Evolutionary conservation across 345 rosid genomes (phyloP).

Genomic region (Isatis tinctoria): DNA sequence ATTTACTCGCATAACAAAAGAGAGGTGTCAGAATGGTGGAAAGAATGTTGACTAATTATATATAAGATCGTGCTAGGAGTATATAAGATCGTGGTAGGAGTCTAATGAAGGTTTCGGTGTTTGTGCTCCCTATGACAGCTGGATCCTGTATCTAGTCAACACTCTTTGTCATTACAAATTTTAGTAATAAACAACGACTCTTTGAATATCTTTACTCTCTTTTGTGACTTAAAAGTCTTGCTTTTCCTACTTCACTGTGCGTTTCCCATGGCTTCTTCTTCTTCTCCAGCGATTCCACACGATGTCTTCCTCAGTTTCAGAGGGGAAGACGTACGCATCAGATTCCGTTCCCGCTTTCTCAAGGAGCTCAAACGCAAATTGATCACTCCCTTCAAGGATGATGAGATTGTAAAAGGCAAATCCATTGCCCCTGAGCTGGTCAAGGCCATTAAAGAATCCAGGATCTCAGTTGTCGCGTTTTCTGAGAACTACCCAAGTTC

Average conservation of each 20-base stretch:
- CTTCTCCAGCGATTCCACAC: background rate
- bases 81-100: too few relatives aligned
- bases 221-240: too few relatives aligned
- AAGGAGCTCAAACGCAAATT: background rate
- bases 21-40: too few relatives aligned
- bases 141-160: background rate
- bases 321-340: background rate
- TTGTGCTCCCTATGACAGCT: too few relatives aligned
- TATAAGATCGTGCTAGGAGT: too few relatives aligned
- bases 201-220: too few relatives aligned
- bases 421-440: background rate
- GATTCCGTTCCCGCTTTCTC: background rate
- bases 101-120: background rate
- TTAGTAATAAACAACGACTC: background rate
- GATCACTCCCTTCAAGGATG: background rate
- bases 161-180: background rate
- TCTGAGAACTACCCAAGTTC: background rate
- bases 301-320: slow-evolving; percentile 2
- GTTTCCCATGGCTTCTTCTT: background rate
- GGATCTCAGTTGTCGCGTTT: background rate
- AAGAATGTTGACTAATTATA: too few relatives aligned
- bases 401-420: background rate
- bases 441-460: background rate
- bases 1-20: too few relatives aligned
- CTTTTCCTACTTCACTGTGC: background rate